These are phyloP conservation scores for Trametes pubescens DNA, from an alignment of 1,284 basidiomycete genomes.

Conservation along the genomic window DNA sequence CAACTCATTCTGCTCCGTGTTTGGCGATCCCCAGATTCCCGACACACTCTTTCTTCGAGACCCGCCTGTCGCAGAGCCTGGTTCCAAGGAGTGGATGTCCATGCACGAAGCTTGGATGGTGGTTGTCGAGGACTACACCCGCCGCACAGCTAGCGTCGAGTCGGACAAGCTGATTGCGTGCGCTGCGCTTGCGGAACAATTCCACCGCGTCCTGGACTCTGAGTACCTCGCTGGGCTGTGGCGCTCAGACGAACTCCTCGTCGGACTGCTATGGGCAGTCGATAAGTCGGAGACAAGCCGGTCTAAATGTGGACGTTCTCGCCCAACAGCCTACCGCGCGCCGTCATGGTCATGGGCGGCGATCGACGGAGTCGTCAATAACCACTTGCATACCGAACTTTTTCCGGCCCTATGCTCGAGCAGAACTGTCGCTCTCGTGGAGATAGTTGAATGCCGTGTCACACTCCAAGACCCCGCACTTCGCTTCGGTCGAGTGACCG, in stretches of 20 bases:
- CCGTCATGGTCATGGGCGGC: conserved; percentile 30
- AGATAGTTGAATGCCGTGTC: not conserved
- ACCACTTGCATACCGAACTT: too few species aligned
- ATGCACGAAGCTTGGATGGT: conserved; percentile 20
- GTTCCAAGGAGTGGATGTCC: not conserved
- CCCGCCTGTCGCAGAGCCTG: not conserved
- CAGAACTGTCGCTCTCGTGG: not conserved
- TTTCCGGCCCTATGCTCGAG: not conserved
- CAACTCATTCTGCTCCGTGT: conserved; percentile 5
- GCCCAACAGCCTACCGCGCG: conserved; percentile 16
- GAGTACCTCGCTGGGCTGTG: conserved; percentile 22
- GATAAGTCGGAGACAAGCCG: too few species aligned
- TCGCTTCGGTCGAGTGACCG: not conserved
- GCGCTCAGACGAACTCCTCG: conserved; percentile 6
- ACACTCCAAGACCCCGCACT: not conserved
- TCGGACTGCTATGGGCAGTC: conserved; percentile 18
- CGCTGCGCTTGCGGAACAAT: conserved; percentile 24
- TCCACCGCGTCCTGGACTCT: conserved; percentile 20
- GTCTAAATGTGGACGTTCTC: too few species aligned
- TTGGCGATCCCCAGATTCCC: conserved; percentile 7
- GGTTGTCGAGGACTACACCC: conserved; percentile 24
- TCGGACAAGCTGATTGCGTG: conserved; percentile 30
- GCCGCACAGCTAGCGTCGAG: conserved; percentile 12
- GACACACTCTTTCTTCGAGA: conserved; percentile 18
- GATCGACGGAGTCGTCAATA: not conserved